Conservation (phyloP, 495 filamentous ascomycete species). For the Penicillium robsamsonii region DNA sequence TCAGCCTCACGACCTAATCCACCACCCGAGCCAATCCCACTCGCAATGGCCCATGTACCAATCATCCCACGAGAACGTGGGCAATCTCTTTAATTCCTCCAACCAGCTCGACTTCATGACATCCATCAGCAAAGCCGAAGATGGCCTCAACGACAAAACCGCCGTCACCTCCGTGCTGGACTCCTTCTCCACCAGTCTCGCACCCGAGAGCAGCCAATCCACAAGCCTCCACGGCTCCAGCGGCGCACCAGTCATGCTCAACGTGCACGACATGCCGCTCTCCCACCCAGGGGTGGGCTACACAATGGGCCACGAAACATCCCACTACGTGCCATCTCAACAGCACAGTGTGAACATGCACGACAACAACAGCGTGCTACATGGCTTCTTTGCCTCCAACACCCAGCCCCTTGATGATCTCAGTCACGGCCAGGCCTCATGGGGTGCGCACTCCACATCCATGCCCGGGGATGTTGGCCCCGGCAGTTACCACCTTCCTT, state of each 20-base stretch:
- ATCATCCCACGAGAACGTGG: conserved; percentile 37
- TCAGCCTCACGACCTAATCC: conserved; percentile 36
- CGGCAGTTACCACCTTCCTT: conserved; percentile 38
- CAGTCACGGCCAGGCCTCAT: conserved; percentile 34
- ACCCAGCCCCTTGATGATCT: conserved; percentile 41
- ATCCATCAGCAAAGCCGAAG: conserved; percentile 40
- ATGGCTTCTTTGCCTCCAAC: conserved; percentile 34
- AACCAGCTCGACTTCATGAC: conserved; percentile 39
- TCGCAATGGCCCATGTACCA: conserved; percentile 42
- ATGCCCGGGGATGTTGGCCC: conserved; percentile 35
- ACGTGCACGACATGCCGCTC: conserved; percentile 42
- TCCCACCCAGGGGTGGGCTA: conserved; percentile 37
- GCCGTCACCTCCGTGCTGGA: conserved; percentile 44
- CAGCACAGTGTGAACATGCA: conserved; percentile 33
- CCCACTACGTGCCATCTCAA: conserved; percentile 39
- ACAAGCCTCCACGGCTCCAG: conserved; percentile 31
- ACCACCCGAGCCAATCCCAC: conserved; percentile 30
- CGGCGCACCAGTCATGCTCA: conserved; percentile 39
- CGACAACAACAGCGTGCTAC: conserved; percentile 38
- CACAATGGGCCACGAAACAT: conserved; percentile 31
- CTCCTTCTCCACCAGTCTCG: conserved; percentile 35
- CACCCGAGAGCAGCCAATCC: conserved; percentile 35
- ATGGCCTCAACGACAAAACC: conserved; percentile 39
- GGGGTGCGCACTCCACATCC: conserved; percentile 35
- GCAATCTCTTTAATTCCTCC: conserved; percentile 37